A percentile compares a stretch with the other conserved stretches of the same genome.
These are phyloP conservation scores for Starmerella kuoi DNA, from an alignment of 805 yeast genomes.

Conservation along the genomic window DNA sequence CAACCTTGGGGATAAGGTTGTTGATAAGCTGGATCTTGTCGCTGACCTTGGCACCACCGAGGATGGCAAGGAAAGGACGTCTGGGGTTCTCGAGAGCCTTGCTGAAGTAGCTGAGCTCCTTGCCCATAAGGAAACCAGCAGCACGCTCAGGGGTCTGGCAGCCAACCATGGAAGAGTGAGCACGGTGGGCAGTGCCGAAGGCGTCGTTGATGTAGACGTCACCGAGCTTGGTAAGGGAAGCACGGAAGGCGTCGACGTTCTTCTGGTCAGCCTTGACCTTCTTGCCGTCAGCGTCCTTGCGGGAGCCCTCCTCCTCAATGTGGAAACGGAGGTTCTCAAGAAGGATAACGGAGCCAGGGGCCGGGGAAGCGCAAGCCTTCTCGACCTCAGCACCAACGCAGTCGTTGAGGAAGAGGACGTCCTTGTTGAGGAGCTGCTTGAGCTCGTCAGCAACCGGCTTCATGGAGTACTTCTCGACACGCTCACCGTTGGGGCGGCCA, in stretches of 20 bases:
- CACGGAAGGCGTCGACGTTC: conserved; percentile 77
- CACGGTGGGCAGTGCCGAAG: conserved; percentile 99
- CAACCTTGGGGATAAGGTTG: conserved; percentile 85
- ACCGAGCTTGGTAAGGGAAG: conserved; percentile 79
- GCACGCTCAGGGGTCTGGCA: conserved; percentile 91
- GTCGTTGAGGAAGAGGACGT: conserved; percentile 74
- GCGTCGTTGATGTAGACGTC: conserved; percentile 97
- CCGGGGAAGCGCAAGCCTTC: conserved; percentile 58
- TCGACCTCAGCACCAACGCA: conserved; percentile 89
- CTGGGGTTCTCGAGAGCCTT: conserved; percentile 96
- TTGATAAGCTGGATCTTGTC: conserved; percentile 98
- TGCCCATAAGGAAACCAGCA: conserved; percentile 95
- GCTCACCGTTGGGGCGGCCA: conserved; percentile 98
- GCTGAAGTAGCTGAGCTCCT: conserved; percentile 94
- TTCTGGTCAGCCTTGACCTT: conserved; percentile 80
- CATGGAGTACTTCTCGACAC: conserved; percentile 71
- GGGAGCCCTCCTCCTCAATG: conserved; percentile 81
- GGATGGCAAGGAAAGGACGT: conserved; percentile 96
- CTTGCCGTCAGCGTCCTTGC: conserved; percentile 80
- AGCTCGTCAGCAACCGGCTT: conserved; percentile 90
- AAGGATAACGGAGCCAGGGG: conserved; percentile 71
- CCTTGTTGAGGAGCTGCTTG: conserved; percentile 56
- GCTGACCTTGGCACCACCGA: conserved; percentile 99
- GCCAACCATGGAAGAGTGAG: conserved; percentile 99
- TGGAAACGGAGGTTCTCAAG: conserved; percentile 98